Percentiles rank a stretch among this genome's conserved stretches.
Conservation (phyloP, 1,284 basidiomycete genomes). For the Austroboletus niveus region DNA sequence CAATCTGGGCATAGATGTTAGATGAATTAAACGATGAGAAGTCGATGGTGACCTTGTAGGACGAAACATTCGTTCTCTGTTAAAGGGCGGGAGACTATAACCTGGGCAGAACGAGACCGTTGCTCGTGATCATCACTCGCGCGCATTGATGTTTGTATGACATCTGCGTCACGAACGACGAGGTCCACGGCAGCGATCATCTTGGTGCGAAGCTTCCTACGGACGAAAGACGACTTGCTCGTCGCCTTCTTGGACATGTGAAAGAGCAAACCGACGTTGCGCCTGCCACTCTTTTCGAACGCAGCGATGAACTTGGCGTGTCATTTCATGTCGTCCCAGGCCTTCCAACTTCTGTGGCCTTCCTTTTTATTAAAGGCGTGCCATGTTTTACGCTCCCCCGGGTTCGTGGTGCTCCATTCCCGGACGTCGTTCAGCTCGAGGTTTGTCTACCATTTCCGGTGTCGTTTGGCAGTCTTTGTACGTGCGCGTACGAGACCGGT, state of each 20-base stretch:
- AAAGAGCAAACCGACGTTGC: neutral
- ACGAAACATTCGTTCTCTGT: constrained; percentile 3
- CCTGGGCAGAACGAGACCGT: constrained; percentile 1
- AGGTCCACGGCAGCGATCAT: constrained; percentile 24
- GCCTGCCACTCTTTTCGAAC: neutral
- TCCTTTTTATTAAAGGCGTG: neutral
- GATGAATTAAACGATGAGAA: neutral
- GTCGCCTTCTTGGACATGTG: constrained; percentile 29
- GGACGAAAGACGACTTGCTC: constrained; percentile 26
- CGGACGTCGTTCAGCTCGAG: neutral
- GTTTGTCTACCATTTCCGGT: neutral
- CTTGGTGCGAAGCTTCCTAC: constrained; percentile 24
- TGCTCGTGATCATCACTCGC: neutral
- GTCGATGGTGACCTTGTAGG: constrained; percentile 16
- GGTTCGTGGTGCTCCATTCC: neutral
- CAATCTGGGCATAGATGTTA: constrained; percentile 22
- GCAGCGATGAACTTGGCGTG: neutral
- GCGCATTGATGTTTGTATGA: neutral
- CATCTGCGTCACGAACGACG: constrained; percentile 23
- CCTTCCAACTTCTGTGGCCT: no score
- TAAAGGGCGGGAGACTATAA: constrained; percentile 3
- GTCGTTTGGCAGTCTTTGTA: neutral
- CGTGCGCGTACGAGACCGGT: constrained; percentile 6
- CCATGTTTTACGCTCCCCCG: neutral
- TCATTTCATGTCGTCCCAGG: neutral